Evolutionary conservation across 2,329 filamentous ascomycete genomes (phyloP).

Genomic region (Teratosphaeria gauchensis): DNA sequence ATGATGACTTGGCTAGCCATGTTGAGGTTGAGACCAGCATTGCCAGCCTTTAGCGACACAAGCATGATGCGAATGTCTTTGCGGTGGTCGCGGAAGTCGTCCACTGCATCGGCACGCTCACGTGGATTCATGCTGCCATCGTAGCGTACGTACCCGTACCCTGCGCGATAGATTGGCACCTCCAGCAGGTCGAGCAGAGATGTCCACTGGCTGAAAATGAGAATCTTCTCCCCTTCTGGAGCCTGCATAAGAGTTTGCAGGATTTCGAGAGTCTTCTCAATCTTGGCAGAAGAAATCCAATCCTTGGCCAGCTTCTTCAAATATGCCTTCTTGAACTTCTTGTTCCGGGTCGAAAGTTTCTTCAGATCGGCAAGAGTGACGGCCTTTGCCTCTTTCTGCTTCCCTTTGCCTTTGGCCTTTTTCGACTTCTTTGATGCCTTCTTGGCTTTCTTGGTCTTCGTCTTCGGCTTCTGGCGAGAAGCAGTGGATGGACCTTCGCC

Average conservation of each 20-base stretch:
- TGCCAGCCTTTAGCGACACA: slow-evolving; percentile 70
- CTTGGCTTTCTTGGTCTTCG: slow-evolving; percentile 7
- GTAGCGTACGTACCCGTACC: slow-evolving; percentile 57
- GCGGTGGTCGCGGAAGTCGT: slow-evolving; percentile 55
- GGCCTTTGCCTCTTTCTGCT: slow-evolving; percentile 28
- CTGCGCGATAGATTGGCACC: slow-evolving; percentile 54
- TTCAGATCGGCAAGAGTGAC: slow-evolving; percentile 57
- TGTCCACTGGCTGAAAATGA: slow-evolving; percentile 77
- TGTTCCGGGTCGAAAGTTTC: slow-evolving; percentile 53
- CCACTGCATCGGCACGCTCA: slow-evolving; percentile 57
- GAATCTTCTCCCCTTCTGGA: slow-evolving; percentile 58
- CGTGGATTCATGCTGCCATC: slow-evolving; percentile 64
- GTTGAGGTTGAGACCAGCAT: slow-evolving; percentile 77
- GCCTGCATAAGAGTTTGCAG: slow-evolving; percentile 41
- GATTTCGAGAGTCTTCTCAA: slow-evolving; percentile 58
- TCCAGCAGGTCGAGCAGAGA: slow-evolving; percentile 69
- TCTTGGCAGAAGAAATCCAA: slow-evolving; percentile 68
- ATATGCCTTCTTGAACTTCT: slow-evolving; percentile 57
- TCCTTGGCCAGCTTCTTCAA: slow-evolving; percentile 56
- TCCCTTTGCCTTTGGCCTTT: slow-evolving; percentile 30
- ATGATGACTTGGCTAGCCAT: slow-evolving; percentile 79
- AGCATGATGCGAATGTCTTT: slow-evolving; percentile 58
- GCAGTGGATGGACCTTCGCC: slow-evolving; percentile 45
- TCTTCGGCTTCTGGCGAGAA: slow-evolving; percentile 49
- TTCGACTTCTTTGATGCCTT: slow-evolving; percentile 14